Base-by-base conservation (phyloP, 139 green algal species). In the Auxenochlorella protothecoides region DNA sequence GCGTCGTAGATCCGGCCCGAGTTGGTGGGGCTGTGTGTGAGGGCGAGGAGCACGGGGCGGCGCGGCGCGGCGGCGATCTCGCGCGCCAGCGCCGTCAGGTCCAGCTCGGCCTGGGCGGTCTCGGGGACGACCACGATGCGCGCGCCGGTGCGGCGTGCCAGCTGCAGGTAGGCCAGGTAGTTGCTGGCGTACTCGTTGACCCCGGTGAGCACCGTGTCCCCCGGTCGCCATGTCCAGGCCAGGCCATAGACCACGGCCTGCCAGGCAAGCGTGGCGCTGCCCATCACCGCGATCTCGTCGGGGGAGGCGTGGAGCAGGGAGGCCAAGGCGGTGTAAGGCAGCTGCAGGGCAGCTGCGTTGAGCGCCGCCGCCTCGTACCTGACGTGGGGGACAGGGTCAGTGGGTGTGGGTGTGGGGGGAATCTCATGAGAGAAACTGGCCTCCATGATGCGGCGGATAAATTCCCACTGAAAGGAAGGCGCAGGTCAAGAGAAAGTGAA, bases 11-110 rank as follows among this genome's bases (percentile, higher is more conserved):
- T 80, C 16, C 80, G 65, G 27, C 83, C 83, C 72, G 78, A 86
- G 78, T 72, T 88, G 15, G 87, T 91, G 3, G 86, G 86, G 0
- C 91, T 68, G 59, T 92, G 86, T n/a, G 72, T 86, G 53, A 91
- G 76, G 5, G 72, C 65, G 7, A 92, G 68, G 8, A 92, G 72
- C 15, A 79, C 80, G 0, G 80, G 80, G 27, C 52, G 76, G 60
- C 55, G n/a, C 60, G 3, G 66, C 14, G 54, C 62, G 68, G 59
- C 56, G 2, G 44, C 66, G 59, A 53, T 57, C 52, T 15, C 27
- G 2, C 68, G 3, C 14, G 79, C 63, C 56, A 90, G 68, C 4
- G 74, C 69, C 3, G 14, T 55, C 2, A 85, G 2, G 67, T 83
- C 70, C 12, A 91, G 76, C 60, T 88, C 84, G 2, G 79, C 80